These are phyloP conservation scores for Chaetothyriales sp. DNA, from an alignment of 2,329 filamentous ascomycete genomes.

Conservation along the genomic window DNA sequence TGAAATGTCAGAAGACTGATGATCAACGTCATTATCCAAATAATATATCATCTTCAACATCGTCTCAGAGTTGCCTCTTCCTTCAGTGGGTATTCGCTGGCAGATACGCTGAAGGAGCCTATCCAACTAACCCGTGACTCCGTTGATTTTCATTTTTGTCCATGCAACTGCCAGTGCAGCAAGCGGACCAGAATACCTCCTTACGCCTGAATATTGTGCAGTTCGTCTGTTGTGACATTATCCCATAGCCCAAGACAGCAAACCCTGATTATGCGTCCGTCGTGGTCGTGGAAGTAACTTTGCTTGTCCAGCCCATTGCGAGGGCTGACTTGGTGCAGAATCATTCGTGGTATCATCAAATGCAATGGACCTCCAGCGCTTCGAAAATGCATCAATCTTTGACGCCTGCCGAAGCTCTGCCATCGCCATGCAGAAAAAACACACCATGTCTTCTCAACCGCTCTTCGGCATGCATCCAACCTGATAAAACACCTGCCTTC, in stretches of 20 bases:
- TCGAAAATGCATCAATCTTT: background rate
- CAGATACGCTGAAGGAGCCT: background rate
- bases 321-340: background rate
- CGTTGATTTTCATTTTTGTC: background rate
- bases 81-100: background rate
- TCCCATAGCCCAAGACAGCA: background rate
- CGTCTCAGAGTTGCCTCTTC: background rate
- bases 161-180: background rate
- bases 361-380: background rate
- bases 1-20: background rate
- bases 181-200: background rate
- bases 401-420: background rate
- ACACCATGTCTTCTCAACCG: background rate
- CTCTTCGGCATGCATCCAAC: background rate
- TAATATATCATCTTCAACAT: background rate
- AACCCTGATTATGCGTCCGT: background rate
- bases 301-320: too few species aligned
- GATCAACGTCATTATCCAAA: background rate
- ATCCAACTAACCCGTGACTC: background rate
- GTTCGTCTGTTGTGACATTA: background rate
- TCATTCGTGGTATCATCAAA: background rate
- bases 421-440: background rate
- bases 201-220: background rate
- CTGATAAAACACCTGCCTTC: constrained; percentile 3
- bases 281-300: background rate